Conservation (phyloP, 495 filamentous ascomycete genomes). For the Lophiotrema nucula region DNA sequence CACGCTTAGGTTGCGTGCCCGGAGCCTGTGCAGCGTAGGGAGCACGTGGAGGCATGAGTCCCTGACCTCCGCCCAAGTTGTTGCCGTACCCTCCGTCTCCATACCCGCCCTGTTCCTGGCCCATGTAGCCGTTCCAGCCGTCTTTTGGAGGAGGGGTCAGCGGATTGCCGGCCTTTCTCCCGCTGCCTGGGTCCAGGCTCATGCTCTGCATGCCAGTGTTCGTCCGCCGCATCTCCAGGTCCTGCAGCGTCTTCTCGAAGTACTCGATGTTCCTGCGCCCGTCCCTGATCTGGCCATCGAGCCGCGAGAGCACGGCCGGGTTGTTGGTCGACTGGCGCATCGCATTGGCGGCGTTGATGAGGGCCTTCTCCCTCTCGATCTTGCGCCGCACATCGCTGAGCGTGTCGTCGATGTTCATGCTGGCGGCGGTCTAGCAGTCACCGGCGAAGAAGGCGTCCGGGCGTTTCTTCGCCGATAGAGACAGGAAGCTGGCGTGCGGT, state of each 20-base stretch:
- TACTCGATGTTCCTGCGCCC: slow-evolving; percentile 89
- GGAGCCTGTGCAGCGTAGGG: slow-evolving; percentile 78
- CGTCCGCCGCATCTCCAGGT: slow-evolving; percentile 78
- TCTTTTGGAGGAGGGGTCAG: slow-evolving; percentile 49
- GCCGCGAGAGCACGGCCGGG: slow-evolving; percentile 77
- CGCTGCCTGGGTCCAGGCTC: slow-evolving; percentile 49
- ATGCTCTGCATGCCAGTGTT: slow-evolving; percentile 63
- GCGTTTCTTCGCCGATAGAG: slow-evolving; percentile 22
- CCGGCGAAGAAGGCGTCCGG: slow-evolving; percentile 20
- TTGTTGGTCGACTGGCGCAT: slow-evolving; percentile 97
- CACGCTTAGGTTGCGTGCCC: slow-evolving; percentile 64
- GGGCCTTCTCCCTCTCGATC: slow-evolving; percentile 95
- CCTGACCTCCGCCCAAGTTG: slow-evolving; percentile 48
- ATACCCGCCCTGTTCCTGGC: slow-evolving; percentile 51
- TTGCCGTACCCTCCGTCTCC: slow-evolving; percentile 59
- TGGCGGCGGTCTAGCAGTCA: slow-evolving; percentile 9
- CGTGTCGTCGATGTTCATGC: slow-evolving; percentile 69
- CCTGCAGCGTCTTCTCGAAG: slow-evolving; percentile 83
- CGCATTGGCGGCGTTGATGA: slow-evolving; percentile 88
- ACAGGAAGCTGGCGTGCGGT: slow-evolving; percentile 6
- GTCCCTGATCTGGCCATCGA: slow-evolving; percentile 91
- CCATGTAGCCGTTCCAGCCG: slow-evolving; percentile 46
- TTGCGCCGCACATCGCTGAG: slow-evolving; percentile 88
- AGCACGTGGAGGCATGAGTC: slow-evolving; percentile 78
- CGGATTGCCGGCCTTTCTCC: slow-evolving; percentile 29